Base-by-base conservation (phyloP, 108 stramenopile species). In the Fragilaria crotonensis region DNA sequence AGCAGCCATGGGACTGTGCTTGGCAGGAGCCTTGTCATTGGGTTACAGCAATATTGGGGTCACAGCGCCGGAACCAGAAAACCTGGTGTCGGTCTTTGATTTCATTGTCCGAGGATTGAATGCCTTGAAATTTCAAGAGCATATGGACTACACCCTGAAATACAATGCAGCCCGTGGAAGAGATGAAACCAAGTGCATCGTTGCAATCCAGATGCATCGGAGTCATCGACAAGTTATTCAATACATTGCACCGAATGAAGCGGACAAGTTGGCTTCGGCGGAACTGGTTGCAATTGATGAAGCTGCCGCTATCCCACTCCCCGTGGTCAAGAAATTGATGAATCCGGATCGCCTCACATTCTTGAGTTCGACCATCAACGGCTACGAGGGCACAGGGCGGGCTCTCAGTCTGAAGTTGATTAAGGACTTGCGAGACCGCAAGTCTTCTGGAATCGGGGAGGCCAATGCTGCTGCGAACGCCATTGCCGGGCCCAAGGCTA, bases 231-330 rank as follows among this genome's bases (percentile, higher is more conserved):
- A 99, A 72, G 80, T 77, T 17, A 85, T 98, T 27, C 85, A 94
- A 65, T 98, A 96, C 75, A 81, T 96, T 47, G 59, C 79, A 59
- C 85, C 96, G 0, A 60, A 68, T 45, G 93, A 95, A 32, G 72
- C 83, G 44, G 91, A 90, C 57, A 90, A 92, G 63, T 90, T 99
- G 59, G 74, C 85, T 14, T 93, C 93, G 21, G 93, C 96, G 1
- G 99, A 99, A 64, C 81, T 98, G 54, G 85, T 99, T 7, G 97
- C 95, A 1, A 77, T 99, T 54, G 99, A 99, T 64, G 99, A 99
- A 75, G 99, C 99, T 9, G 99, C 99, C 31, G 99, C 99, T 9
- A 98, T 99, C 55, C 99, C 99, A 18, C 81, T n/a, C n/a, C 99
- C 99, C 0, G 55, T 96, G 36, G 95, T 99, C 22, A 65, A 92